These are phyloP conservation scores for Monosporascus cannonballus DNA, from an alignment of 2,329 filamentous ascomycete genomes.

Conservation along the genomic window DNA sequence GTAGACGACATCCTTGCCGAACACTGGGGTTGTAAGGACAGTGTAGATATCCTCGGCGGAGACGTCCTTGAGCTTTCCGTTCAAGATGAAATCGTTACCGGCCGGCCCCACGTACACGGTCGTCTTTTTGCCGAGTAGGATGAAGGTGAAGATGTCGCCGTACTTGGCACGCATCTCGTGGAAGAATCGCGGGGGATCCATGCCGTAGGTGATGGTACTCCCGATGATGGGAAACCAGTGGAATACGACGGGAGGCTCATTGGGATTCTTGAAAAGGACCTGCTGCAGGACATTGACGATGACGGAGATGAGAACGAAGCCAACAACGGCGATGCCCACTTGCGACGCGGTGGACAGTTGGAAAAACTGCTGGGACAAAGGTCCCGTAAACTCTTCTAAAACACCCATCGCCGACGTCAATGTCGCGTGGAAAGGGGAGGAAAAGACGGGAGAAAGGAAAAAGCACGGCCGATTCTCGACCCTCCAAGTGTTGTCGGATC, in stretches of 20 bases:
- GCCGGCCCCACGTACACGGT: conserved; percentile 77
- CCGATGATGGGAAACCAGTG: conserved; percentile 80
- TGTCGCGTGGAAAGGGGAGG: neutral
- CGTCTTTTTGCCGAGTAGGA: conserved; percentile 82
- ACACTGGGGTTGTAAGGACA: conserved; percentile 65
- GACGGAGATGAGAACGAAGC: conserved; percentile 50
- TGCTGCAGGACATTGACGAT: conserved; percentile 76
- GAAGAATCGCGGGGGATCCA: conserved; percentile 90
- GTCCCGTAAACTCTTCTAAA: conserved; percentile 45
- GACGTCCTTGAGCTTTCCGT: conserved; percentile 84
- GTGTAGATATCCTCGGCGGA: conserved; percentile 88
- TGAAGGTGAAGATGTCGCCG: conserved; percentile 84
- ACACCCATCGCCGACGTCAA: conserved; percentile 42
- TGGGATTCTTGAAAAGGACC: conserved; percentile 72
- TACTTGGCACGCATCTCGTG: conserved; percentile 71
- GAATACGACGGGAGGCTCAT: conserved; percentile 76
- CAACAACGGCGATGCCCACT: conserved; percentile 36
- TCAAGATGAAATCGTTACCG: conserved; percentile 87
- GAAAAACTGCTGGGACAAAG: conserved; percentile 43
- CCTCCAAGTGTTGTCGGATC: neutral
- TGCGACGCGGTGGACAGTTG: conserved; percentile 42
- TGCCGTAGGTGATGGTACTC: conserved; percentile 89
- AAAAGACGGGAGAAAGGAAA: neutral
- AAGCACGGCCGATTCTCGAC: neutral
- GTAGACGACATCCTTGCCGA: conserved; percentile 82